Evolutionary conservation across 306 rosid species (phyloP), one percentile per base, ranked within the genome.

Genomic region (Sicyos baderoa): DNA sequence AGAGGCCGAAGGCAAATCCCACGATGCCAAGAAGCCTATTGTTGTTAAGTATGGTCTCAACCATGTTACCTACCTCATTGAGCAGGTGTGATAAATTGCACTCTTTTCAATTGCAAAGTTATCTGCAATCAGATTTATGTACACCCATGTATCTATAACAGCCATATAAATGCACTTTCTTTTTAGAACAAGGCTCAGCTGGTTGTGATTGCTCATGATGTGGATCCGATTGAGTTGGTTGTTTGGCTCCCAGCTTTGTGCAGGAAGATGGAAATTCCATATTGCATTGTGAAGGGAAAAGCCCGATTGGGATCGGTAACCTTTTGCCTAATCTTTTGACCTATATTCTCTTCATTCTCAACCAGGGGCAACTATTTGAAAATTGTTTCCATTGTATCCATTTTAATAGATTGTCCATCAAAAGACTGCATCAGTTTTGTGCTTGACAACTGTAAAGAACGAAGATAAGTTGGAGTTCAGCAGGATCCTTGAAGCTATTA

Each of bases 181-280:
- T 69, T 6, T 42, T 86, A 88, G 95, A 90, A 83, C 54, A 88
- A 83, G 61, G 91, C 95, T 1, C 95, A 90, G 32, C 76, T 90
- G 9, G 95, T 90, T 19, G 89, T 90, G 29, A 89, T 87, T 68
- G 96, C 91, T 4, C 94, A 87, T 47, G 93, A 89, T 25, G 96
- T 89, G n/a, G 94, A 89, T 77, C 94, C 94, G 13, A 87, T 89
- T 2, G 96, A 89, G 72, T 77, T 89, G 58, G 91, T 85, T 0
- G 94, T 89, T 2, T 89, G 96, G 96, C 91, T 89, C 32, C 94
- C 91, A 6, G 89, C 91, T 2, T 60, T 85, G 76, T 89, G 96
- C 79, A 87, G 91, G 72, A 87, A 85, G 82, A 89, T 89, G 96
- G 91, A 87, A 78, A 89, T 87, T 48, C 94, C 96, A 0, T 87